Evolutionary conservation across 2,329 filamentous ascomycete species (phyloP).

Genomic region (Coniochaeta ligniaria): DNA sequence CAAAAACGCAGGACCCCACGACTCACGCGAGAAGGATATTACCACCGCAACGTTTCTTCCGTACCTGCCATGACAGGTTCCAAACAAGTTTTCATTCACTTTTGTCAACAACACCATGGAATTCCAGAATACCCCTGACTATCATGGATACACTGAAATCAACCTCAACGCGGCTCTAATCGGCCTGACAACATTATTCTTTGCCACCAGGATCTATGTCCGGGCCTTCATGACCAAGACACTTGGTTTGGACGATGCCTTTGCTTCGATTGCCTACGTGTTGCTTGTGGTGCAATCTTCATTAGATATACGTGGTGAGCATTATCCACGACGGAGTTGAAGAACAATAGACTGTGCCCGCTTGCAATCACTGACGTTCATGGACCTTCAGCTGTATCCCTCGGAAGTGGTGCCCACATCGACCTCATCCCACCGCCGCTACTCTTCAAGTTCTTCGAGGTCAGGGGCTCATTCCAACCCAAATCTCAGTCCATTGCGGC

Average conservation of each 20-base stretch:
- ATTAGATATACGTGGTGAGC: slow-evolving; percentile 12
- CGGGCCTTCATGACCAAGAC: slow-evolving; percentile 21
- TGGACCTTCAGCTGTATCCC: slow-evolving; percentile 8
- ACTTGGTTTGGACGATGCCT: slow-evolving; percentile 20
- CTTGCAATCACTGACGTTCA: background rate
- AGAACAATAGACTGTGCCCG: background rate
- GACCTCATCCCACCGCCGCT: slow-evolving; percentile 6
- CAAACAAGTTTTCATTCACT: background rate
- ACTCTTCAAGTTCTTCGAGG: slow-evolving; percentile 9
- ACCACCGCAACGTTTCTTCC: background rate
- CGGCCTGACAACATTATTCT: slow-evolving; percentile 19
- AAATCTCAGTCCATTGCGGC: no score
- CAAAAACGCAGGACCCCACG: background rate
- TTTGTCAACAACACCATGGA: background rate
- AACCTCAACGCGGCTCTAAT: slow-evolving; percentile 17
- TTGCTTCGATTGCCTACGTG: slow-evolving; percentile 18
- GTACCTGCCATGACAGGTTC: no score
- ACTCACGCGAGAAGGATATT: background rate
- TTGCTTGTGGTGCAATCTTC: slow-evolving; percentile 11
- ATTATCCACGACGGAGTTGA: background rate
- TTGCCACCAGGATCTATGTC: slow-evolving; percentile 18
- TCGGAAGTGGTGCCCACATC: slow-evolving; percentile 16
- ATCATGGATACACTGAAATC: slow-evolving; percentile 1
- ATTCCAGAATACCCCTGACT: slow-evolving; percentile 4
- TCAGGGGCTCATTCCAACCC: background rate